phyloP scores from a whole-genome alignment of 1,284 basidiomycete species.

The Tylopilus sp. region DNA sequence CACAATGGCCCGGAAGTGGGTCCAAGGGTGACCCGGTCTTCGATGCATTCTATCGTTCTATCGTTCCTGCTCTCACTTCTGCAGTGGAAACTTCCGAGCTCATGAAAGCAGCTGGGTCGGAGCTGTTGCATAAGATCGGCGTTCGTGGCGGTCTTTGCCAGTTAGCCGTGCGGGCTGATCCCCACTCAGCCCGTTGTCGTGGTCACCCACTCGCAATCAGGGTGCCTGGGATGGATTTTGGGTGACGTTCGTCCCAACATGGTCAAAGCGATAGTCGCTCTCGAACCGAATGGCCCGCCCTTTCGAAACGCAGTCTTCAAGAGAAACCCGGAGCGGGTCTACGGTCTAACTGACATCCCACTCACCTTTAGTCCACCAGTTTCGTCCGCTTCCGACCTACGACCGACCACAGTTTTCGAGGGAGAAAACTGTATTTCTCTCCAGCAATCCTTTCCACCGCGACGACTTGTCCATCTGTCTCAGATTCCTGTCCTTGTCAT shows the following conservation, averaged over 20 bases:
- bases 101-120: slow-evolving; percentile 29
- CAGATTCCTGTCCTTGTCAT: slow-evolving; percentile 43
- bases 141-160: slow-evolving; percentile 16
- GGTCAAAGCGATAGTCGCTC: slow-evolving; percentile 43
- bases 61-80: slow-evolving; percentile 26
- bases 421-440: slow-evolving; percentile 38
- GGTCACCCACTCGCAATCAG: slow-evolving; percentile 47
- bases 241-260: slow-evolving; percentile 42
- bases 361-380: slow-evolving; percentile 43
- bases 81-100: slow-evolving; percentile 25
- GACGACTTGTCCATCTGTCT: slow-evolving; percentile 40
- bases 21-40: slow-evolving; percentile 43
- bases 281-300: slow-evolving; percentile 47
- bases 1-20: slow-evolving; percentile 50
- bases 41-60: slow-evolving; percentile 43
- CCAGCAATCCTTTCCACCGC: slow-evolving; percentile 40
- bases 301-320: slow-evolving; percentile 44
- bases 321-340: slow-evolving; percentile 37
- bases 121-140: slow-evolving; percentile 29
- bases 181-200: slow-evolving; percentile 39
- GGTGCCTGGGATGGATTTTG: slow-evolving; percentile 45
- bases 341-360: slow-evolving; percentile 43
- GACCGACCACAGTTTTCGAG: slow-evolving; percentile 22
- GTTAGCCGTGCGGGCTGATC: slow-evolving; percentile 3
- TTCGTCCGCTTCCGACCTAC: slow-evolving; percentile 35